Conservation (phyloP, 2,329 filamentous ascomycete species). For the Fusarium multiceps region DNA sequence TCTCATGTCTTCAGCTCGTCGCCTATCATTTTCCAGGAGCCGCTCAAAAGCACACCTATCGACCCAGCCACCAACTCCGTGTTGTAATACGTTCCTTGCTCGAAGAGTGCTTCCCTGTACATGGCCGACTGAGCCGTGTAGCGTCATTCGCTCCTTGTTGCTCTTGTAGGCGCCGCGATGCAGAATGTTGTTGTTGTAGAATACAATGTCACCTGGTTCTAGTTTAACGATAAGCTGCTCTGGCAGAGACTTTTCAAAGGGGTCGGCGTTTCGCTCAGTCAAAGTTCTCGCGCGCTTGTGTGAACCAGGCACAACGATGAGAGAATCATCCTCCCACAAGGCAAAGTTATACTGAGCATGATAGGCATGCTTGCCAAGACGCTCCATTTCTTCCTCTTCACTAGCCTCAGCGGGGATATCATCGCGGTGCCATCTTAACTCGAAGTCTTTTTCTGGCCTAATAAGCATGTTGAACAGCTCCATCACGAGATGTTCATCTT, state of each 20-base stretch:
- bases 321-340: constrained; percentile 77
- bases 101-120: constrained; percentile 64
- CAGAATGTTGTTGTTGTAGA: constrained; percentile 92
- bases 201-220: constrained; percentile 80
- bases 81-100: constrained; percentile 79
- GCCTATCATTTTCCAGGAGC: constrained; percentile 56
- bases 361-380: constrained; percentile 70
- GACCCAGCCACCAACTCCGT: constrained; percentile 77
- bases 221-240: constrained; percentile 74
- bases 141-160: constrained; percentile 71
- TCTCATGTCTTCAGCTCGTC: constrained; percentile 72
- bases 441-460: constrained; percentile 76
- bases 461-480: constrained; percentile 90
- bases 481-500: constrained; percentile 77
- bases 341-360: constrained; percentile 92
- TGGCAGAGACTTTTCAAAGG: constrained; percentile 70
- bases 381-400: constrained; percentile 72
- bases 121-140: constrained; percentile 79
- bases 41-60: constrained; percentile 65
- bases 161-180: constrained; percentile 75
- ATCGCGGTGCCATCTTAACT: constrained; percentile 86
- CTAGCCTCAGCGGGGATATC: constrained; percentile 77
- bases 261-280: constrained; percentile 73
- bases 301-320: constrained; percentile 82
- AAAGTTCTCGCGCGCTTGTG: constrained; percentile 78